Evolutionary conservation across 495 filamentous ascomycete species (phyloP).

Genomic region (Trichocladium uniseriatum): DNA sequence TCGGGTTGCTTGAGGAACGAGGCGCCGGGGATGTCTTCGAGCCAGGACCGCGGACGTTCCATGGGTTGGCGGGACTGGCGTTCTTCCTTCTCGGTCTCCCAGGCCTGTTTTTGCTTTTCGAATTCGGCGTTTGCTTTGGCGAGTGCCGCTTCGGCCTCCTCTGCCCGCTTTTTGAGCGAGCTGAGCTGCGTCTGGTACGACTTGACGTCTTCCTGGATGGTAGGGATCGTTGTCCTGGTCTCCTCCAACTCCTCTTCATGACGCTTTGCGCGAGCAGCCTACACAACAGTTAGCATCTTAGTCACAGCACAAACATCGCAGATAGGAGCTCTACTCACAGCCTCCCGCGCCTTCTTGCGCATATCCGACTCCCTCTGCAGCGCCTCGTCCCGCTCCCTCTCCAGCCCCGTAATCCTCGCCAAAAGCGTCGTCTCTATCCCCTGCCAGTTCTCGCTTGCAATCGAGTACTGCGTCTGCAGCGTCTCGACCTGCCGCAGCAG

Average conservation of each 20-base stretch:
- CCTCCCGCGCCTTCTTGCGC: constrained; percentile 75
- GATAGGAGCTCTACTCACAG: constrained; percentile 43
- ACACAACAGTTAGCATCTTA: constrained; percentile 14
- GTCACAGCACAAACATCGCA: constrained; percentile 1
- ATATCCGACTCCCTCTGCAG: constrained; percentile 75
- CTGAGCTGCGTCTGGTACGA: constrained; percentile 57
- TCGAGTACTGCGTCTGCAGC: constrained; percentile 87
- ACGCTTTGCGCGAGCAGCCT: constrained; percentile 67
- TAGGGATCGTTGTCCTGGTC: constrained; percentile 53
- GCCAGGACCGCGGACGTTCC: constrained; percentile 68
- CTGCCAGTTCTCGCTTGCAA: constrained; percentile 96
- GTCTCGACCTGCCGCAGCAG: constrained; percentile 91
- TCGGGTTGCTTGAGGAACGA: constrained; percentile 29
- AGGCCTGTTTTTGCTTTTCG: constrained; percentile 46
- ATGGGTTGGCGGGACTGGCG: constrained; percentile 54
- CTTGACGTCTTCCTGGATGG: constrained; percentile 44
- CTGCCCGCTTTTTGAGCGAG: constrained; percentile 51
- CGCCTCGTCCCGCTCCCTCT: constrained; percentile 84
- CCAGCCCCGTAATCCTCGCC: constrained; percentile 60
- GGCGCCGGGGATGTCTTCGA: constrained; percentile 44
- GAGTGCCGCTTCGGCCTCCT: constrained; percentile 56
- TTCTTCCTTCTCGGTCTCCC: constrained; percentile 60
- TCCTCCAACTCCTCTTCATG: constrained; percentile 78
- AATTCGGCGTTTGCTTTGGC: constrained; percentile 38
- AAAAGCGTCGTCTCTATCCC: constrained; percentile 79